Evolutionary conservation across 2,329 filamentous ascomycete species (phyloP).

Genomic region (Thyridium curvatum): DNA sequence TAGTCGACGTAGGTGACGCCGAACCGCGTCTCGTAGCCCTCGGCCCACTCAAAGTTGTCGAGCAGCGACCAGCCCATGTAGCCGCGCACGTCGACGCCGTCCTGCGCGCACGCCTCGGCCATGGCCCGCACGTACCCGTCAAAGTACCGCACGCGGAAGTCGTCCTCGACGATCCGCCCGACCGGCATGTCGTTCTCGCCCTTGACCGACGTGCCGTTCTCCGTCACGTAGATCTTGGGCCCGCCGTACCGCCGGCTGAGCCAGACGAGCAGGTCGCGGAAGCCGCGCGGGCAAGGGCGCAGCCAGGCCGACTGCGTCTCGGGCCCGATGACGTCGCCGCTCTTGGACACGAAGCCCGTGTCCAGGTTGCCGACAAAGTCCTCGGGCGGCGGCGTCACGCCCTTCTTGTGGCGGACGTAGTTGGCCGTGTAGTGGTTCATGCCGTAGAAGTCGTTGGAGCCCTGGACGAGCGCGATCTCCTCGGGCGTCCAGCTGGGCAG

Average conservation of each 20-base stretch:
- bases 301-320: slow-evolving; percentile 83
- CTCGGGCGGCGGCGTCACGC: slow-evolving; percentile 45
- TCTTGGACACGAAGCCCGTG: slow-evolving; percentile 63
- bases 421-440: slow-evolving; percentile 94
- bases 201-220: slow-evolving; percentile 81
- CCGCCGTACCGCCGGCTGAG: slow-evolving; percentile 68
- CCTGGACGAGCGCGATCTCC: slow-evolving; percentile 67
- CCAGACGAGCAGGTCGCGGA: slow-evolving; percentile 72
- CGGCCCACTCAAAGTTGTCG: slow-evolving; percentile 92
- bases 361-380: slow-evolving; percentile 76
- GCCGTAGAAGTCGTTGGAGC: slow-evolving; percentile 90
- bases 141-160: slow-evolving; percentile 78
- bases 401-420: slow-evolving; percentile 70
- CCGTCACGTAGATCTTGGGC: slow-evolving; percentile 80
- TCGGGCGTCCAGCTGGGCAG: slow-evolving; percentile 69
- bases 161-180: slow-evolving; percentile 70
- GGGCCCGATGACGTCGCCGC: slow-evolving; percentile 67
- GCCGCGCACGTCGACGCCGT: slow-evolving; percentile 71
- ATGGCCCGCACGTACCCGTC: slow-evolving; percentile 69
- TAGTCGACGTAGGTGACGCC: slow-evolving; percentile 84
- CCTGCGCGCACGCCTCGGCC: slow-evolving; percentile 62
- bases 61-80: slow-evolving; percentile 86
- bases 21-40: slow-evolving; percentile 82
- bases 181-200: slow-evolving; percentile 70
- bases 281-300: slow-evolving; percentile 67